Evolutionary conservation across 495 filamentous ascomycete species (phyloP).

Genomic region (Parachaetomium inaequale): DNA sequence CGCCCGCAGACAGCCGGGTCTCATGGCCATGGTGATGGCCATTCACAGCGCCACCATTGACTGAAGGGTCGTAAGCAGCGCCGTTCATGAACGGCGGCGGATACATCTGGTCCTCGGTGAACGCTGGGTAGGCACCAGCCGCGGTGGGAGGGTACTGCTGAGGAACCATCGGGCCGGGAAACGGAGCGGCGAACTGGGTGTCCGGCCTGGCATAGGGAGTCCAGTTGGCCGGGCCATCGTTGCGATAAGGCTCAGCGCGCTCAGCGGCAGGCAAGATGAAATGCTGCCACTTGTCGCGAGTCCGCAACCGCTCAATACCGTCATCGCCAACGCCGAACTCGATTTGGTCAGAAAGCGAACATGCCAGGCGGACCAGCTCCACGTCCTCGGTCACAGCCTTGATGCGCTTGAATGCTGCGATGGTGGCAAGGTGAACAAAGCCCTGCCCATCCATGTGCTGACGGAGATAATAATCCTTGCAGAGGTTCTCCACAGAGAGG

Average conservation of each 20-base stretch:
- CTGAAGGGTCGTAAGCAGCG: conserved; percentile 31
- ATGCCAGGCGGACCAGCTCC: conserved; percentile 69
- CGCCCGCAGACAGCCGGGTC: conserved; percentile 66
- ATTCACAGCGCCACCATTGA: conserved; percentile 45
- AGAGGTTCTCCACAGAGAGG: conserved; percentile 93
- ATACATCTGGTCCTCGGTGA: conserved; percentile 26
- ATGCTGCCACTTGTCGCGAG: conserved; percentile 69
- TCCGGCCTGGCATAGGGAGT: conserved; percentile 13
- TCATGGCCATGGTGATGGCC: conserved; percentile 42
- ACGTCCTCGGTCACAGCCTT: conserved; percentile 62
- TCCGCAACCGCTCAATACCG: conserved; percentile 74
- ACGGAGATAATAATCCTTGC: conserved; percentile 87
- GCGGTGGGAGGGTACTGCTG: conserved; percentile 14
- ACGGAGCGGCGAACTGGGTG: conserved; percentile 17
- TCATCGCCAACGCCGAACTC: conserved; percentile 69
- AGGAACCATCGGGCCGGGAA: conserved; percentile 14
- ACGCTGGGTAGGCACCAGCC: conserved; percentile 18
- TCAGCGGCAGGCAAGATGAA: conserved; percentile 67
- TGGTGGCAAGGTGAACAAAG: conserved; percentile 73
- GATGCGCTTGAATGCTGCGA: conserved; percentile 82
- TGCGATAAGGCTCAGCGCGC: conserved; percentile 39
- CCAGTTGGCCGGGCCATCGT: conserved; percentile 38
- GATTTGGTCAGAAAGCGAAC: conserved; percentile 63
- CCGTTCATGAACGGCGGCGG: conserved; percentile 36
- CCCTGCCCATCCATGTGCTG: conserved; percentile 92